Evolutionary conservation across 148 eudicot species (phyloP).

Genomic region (Vaccinium vitisidaea): DNA sequence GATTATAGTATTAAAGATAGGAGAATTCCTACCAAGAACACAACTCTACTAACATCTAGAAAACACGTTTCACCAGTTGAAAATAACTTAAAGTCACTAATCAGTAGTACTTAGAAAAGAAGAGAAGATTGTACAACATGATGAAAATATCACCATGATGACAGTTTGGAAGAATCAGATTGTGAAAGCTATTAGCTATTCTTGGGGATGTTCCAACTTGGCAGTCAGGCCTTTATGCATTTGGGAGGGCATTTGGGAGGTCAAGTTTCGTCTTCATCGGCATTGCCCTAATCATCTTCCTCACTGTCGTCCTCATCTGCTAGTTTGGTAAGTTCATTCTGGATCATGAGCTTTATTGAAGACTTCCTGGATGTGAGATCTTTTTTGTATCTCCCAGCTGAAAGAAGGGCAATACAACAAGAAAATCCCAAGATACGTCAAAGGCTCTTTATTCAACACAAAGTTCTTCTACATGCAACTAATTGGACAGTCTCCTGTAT

Average conservation of each 20-base stretch:
- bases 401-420: conserved; percentile 6
- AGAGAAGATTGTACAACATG: conserved; percentile 5
- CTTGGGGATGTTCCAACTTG: conserved; percentile 6
- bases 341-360: conserved; percentile 79
- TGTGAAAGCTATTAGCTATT: conserved; percentile 8
- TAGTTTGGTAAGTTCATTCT: conserved; percentile 86
- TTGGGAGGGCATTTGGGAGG: conserved; percentile 27
- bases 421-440: background rate
- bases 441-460: background rate
- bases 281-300: conserved; percentile 56
- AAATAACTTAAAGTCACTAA: conserved; percentile 35
- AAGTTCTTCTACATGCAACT: background rate
- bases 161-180: background rate
- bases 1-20: background rate
- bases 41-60: conserved; percentile 16
- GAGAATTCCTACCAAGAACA: conserved; percentile 21
- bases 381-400: conserved; percentile 63
- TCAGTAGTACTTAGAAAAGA: conserved; percentile 27
- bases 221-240: conserved; percentile 45
- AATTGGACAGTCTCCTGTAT: background rate
- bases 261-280: conserved; percentile 41
- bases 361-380: conserved; percentile 68
- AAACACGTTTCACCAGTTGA: conserved; percentile 17
- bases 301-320: conserved; percentile 86
- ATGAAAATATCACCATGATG: background rate